Conservation (phyloP, 805 yeast species). For the Saccharomycopsis fermentans region DNA sequence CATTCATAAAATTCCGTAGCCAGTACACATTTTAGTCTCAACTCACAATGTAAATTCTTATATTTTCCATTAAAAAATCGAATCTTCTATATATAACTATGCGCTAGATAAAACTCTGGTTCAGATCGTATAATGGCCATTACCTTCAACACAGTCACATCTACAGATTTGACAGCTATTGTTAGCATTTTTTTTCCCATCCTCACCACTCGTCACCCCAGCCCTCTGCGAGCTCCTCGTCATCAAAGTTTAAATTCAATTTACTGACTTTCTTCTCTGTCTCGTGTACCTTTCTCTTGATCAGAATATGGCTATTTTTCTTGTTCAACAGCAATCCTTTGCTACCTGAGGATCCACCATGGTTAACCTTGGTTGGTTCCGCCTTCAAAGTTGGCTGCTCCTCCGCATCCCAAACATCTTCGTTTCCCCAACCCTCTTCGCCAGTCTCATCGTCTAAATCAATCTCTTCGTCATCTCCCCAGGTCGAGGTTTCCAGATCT, state of each 20-base stretch:
- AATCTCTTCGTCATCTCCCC: constrained; percentile 3
- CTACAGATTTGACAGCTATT: no score
- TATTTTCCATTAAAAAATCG: no score
- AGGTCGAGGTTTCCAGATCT: not conserved
- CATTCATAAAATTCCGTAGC: no score
- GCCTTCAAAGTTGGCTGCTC: not conserved
- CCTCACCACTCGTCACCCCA: constrained; percentile 38
- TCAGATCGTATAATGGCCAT: no score
- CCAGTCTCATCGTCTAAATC: constrained; percentile 21
- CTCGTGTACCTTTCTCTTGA: not conserved
- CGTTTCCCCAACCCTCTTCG: constrained; percentile 5
- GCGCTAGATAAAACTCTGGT: no score
- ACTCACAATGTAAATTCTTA: no score
- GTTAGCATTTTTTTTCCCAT: no score
- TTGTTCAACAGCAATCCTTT: not conserved
- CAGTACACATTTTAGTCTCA: no score
- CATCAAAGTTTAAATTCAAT: constrained; percentile 23
- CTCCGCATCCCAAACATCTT: not conserved
- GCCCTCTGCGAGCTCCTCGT: constrained; percentile 29
- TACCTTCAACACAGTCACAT: no score
- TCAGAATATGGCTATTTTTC: not conserved
- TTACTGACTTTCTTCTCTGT: constrained; percentile 24
- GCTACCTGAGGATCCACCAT: not conserved
- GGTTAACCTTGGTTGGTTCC: not conserved
- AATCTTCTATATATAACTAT: no score